A percentile compares a stretch with the other conserved stretches of the same genome.
Conservation (phyloP, 371 early-diverging fungal species). For the Actinomortierella ambigua region DNA sequence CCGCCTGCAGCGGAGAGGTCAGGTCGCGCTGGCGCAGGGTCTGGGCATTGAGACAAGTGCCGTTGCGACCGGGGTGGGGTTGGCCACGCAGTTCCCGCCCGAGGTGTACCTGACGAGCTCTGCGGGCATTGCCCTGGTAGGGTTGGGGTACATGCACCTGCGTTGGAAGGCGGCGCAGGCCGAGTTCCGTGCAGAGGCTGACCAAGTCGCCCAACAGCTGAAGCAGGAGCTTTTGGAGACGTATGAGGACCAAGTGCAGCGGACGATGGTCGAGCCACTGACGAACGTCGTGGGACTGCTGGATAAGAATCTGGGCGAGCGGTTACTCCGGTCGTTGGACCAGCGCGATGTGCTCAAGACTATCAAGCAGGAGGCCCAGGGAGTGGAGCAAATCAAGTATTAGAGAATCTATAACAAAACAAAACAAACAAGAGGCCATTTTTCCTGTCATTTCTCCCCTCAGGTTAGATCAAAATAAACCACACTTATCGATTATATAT, state of each 20-base stretch:
- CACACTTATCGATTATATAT: too few species aligned
- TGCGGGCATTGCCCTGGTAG: conserved; percentile 21
- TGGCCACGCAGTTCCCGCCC: conserved; percentile 43
- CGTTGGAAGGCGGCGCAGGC: conserved; percentile 47
- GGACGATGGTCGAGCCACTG: conserved; percentile 38
- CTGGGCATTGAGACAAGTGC: conserved; percentile 40
- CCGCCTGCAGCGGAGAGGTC: conserved; percentile 40
- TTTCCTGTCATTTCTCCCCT: too few species aligned
- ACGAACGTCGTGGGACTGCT: conserved; percentile 25
- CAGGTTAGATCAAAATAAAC: too few species aligned
- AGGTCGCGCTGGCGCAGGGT: conserved; percentile 36
- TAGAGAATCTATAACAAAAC: conserved; percentile 6
- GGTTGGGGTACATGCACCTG: conserved; percentile 42
- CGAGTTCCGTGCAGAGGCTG: conserved; percentile 37
- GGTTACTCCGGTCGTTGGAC: conserved; percentile 28
- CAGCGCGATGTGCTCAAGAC: conserved; percentile 33
- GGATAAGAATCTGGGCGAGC: conserved; percentile 35
- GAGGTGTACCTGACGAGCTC: conserved; percentile 41
- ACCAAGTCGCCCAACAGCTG: conserved; percentile 24
- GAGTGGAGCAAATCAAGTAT: conserved; percentile 36
- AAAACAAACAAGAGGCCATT: too few species aligned
- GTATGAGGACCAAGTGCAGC: conserved; percentile 38
- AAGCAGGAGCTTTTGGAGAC: conserved; percentile 43
- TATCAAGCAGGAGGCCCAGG: conserved; percentile 31
- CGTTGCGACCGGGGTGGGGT: conserved; percentile 24